Evolutionary conservation across 345 rosid species (phyloP).

Genomic region (Erucastrum elatum): DNA sequence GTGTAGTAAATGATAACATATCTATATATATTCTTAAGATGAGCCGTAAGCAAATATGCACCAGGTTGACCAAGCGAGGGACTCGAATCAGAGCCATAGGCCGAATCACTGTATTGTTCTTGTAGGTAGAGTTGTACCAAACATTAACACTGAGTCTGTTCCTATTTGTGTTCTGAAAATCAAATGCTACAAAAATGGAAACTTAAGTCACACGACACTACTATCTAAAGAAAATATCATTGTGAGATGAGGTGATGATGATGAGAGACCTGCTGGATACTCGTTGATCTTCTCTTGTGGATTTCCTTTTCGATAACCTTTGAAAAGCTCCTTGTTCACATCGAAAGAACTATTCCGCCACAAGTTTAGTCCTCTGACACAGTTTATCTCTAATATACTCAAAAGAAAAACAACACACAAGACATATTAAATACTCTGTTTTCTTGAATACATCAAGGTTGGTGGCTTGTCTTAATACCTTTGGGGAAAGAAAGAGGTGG

Average conservation of each 20-base stretch:
- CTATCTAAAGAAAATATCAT: background rate
- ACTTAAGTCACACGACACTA: background rate
- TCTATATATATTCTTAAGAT: background rate
- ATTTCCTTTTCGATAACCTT: conserved; percentile 75
- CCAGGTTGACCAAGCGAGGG: conserved; percentile 84
- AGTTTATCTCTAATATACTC: conserved; percentile 49
- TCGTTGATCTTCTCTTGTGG: conserved; percentile 62
- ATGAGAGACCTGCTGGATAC: conserved; percentile 63
- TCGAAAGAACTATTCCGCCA: conserved; percentile 71
- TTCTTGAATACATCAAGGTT: background rate
- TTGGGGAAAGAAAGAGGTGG: conserved; percentile 27
- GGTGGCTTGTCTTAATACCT: conserved; percentile 39
- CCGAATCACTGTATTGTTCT: conserved; percentile 38
- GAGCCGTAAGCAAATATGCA: conserved; percentile 31
- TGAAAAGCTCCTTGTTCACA: conserved; percentile 62
- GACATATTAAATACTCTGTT: conserved; percentile 2
- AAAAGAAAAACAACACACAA: conserved; percentile 20
- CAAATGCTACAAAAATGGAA: conserved; percentile 63
- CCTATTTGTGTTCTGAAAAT: conserved; percentile 66
- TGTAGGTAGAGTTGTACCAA: conserved; percentile 85
- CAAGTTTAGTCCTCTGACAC: conserved; percentile 56
- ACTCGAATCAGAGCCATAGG: conserved; percentile 55
- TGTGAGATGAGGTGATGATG: conserved; percentile 14
- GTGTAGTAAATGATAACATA: background rate
- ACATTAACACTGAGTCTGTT: conserved; percentile 61